These are phyloP conservation scores for Scheffersomyces stambukii DNA, from an alignment of 1,139 yeast genomes.

Conservation along the genomic window DNA sequence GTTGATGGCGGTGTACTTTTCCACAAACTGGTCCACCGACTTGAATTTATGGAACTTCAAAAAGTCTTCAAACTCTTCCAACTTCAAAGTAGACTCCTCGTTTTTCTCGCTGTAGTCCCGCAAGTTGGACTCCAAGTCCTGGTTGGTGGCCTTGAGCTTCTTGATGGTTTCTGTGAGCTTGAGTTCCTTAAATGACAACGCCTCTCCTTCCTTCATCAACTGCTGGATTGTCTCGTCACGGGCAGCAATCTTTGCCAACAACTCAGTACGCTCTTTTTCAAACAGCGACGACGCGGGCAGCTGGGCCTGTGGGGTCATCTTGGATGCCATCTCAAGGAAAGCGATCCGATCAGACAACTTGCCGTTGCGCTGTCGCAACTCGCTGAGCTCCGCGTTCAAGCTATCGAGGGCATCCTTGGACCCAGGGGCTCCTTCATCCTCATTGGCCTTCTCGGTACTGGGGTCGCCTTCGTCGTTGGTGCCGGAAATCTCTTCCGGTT, in stretches of 20 bases:
- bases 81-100: conserved; percentile 22
- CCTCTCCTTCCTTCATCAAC: conserved; percentile 75
- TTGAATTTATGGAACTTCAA: conserved; percentile 24
- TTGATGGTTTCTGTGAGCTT: conserved; percentile 66
- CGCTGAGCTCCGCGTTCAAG: background rate
- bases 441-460: conserved; percentile 4
- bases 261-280: conserved; percentile 11
- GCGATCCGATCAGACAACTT: background rate
- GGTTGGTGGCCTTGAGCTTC: conserved; percentile 50
- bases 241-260: conserved; percentile 21
- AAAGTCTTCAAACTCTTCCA: conserved; percentile 32
- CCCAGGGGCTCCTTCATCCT: conserved; percentile 1
- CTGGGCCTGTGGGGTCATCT: background rate
- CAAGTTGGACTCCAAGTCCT: conserved; percentile 36
- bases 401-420: background rate
- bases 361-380: background rate
- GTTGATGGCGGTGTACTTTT: conserved; percentile 13
- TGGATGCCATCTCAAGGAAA: background rate
- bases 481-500: conserved; percentile 1
- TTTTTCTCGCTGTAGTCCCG: conserved; percentile 29
- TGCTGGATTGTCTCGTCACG: conserved; percentile 56
- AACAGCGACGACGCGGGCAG: conserved; percentile 4
- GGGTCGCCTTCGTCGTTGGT: conserved; percentile 2
- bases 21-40: conserved; percentile 23
- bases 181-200: conserved; percentile 69